These are phyloP conservation scores for Bocquillonia castaneifolia DNA, from an alignment of 441 rosid genomes.

Conservation along the genomic window DNA sequence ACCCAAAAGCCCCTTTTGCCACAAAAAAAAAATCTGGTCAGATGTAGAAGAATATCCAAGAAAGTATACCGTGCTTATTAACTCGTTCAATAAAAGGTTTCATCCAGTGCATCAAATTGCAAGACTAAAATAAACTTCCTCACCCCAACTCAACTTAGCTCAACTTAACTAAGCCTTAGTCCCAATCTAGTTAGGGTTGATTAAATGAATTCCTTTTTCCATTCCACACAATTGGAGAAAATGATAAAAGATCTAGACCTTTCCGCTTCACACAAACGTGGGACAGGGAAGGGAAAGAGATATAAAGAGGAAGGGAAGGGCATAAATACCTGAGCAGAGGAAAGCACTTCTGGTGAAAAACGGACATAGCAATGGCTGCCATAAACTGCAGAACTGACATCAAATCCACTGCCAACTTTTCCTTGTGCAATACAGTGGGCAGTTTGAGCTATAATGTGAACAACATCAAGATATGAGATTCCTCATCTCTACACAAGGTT, in stretches of 20 bases:
- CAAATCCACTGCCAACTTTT: slow-evolving; percentile 97
- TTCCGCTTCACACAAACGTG: neutral
- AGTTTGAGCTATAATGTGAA: slow-evolving; percentile 85
- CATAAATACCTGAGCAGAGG: slow-evolving; percentile 70
- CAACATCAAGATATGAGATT: slow-evolving; percentile 47
- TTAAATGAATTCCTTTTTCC: neutral
- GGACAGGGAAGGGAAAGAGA: neutral
- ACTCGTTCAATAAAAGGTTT: neutral
- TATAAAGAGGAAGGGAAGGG: slow-evolving; percentile 10
- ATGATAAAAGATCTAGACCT: neutral
- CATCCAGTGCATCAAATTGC: neutral
- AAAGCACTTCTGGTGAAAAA: slow-evolving; percentile 84
- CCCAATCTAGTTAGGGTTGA: neutral
- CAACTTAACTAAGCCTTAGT: neutral
- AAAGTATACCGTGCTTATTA: neutral
- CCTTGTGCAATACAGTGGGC: slow-evolving; percentile 98
- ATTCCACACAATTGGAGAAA: neutral
- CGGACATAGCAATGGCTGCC: slow-evolving; percentile 95
- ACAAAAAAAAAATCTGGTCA: neutral
- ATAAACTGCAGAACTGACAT: slow-evolving; percentile 95
- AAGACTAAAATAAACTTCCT: neutral
- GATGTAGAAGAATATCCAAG: neutral
- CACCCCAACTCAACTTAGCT: neutral
- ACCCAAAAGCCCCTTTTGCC: neutral
- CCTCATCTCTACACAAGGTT: slow-evolving; percentile 34